Evolutionary conservation across 495 filamentous ascomycete species (phyloP), one percentile per base, ranked within the genome.

Genomic region (Penicillium canescens): DNA sequence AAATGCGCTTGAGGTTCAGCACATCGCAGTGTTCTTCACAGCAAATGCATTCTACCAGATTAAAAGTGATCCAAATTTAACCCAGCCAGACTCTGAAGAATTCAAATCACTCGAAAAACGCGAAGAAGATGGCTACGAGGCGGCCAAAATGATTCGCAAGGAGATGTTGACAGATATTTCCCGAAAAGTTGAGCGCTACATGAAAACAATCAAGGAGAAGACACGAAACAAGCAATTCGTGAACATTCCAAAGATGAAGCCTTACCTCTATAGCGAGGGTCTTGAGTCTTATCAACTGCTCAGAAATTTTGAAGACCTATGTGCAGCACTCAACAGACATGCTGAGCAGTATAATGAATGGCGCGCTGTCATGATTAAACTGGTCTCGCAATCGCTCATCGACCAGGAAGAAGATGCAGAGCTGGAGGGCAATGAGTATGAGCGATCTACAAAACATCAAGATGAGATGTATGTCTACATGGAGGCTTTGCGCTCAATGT

Each of bases 391-490:
- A 40, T 82, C 89, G 0, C 77, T 98, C 6, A 87, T 98, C 20
- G 94, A 97, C 58, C 82, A 92, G 59, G 91, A 95, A 44, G 80
- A 79, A 12, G 73, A 78, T 7, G 63, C 65, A 33, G 89, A 94
- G 71, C 79, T 85, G 1, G 89, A 91, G 36, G 93, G 94, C 33
- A 83, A 96, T 20, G 93, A 97, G 66, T 95, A 94, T 55, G 89
- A 91, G 54, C 81, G 86, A 13, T 94, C 92, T 3, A 93, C 89
- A 0, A 90, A 89, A 65, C 78, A 86, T 38, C 92, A 97, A 67
- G 91, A 95, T 52, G 78, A 89, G 55, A 84, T 96, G 34, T 89
- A 91, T 71, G 88, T 88, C 14, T 96, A 92, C 64, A 85, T 92
- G 55, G 81, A 91, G 54, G 86, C 83, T 13, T 72, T 96, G 28